A percentile compares a stretch with the other conserved stretches of the same genome.
phyloP scores from a whole-genome alignment of 164 flowering plant genomes.

The Annona squamosa region DNA sequence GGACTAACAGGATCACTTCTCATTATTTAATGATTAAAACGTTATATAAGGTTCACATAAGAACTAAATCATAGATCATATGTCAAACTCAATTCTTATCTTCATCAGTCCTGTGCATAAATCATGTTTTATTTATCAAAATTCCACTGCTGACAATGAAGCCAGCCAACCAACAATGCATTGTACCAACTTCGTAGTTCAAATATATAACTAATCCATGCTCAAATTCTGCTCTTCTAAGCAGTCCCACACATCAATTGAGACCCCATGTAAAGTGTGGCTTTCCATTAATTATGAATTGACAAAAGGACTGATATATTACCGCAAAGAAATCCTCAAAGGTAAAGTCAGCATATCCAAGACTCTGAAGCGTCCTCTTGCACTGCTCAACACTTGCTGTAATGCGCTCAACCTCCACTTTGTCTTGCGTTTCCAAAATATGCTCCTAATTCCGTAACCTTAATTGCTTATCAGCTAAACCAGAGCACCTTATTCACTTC shows the following conservation, averaged over 20 bases:
- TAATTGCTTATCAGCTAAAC: constrained; percentile 20
- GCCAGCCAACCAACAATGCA: too few species aligned
- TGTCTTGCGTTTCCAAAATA: constrained; percentile 74
- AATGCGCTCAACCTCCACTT: constrained; percentile 71
- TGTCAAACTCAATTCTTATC: too few species aligned
- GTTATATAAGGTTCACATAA: too few species aligned
- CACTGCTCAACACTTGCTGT: constrained; percentile 67
- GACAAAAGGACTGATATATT: constrained; percentile 6
- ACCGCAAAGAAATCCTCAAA: constrained; percentile 94
- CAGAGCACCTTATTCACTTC: constrained; percentile 14
- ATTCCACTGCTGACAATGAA: too few species aligned
- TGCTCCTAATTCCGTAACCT: constrained; percentile 57
- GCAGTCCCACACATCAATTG: neutral
- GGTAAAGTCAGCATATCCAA: constrained; percentile 88
- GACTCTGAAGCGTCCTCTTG: constrained; percentile 67
- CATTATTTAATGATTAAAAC: too few species aligned
- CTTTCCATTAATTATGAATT: neutral
- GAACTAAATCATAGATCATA: too few species aligned
- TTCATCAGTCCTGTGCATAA: too few species aligned
- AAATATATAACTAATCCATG: too few species aligned
- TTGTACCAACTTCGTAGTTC: too few species aligned
- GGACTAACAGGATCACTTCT: too few species aligned
- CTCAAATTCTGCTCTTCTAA: too few species aligned
- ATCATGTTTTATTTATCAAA: too few species aligned
- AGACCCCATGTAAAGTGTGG: neutral